These are phyloP conservation scores for Coemansia sp. DNA, from an alignment of 192 early-diverging fungal species.

Conservation along the genomic window DNA sequence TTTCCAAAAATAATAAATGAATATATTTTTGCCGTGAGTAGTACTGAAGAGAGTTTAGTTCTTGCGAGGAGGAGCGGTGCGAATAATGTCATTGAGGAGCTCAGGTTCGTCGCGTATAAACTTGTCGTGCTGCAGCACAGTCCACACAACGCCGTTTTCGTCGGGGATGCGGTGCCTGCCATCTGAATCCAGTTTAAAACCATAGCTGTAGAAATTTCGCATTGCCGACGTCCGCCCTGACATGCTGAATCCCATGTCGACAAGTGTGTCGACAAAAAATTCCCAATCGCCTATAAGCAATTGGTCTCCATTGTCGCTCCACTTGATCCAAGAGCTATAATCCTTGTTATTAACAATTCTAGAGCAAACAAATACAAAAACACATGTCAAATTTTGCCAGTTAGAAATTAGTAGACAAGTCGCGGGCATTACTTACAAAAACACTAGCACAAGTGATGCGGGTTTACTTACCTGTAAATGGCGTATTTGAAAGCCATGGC, in stretches of 20 bases:
- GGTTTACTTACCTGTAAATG: not conserved
- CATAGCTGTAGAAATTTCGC: not conserved
- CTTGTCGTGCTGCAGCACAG: not conserved
- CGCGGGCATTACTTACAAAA: not conserved
- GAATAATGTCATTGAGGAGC: not conserved
- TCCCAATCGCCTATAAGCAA: not conserved
- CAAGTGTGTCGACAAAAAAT: not conserved
- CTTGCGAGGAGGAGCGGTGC: not conserved
- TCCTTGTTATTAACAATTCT: not conserved
- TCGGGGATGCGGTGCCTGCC: not conserved
- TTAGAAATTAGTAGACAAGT: too few relatives aligned
- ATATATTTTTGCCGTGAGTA: not conserved
- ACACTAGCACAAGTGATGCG: not conserved
- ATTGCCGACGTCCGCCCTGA: not conserved
- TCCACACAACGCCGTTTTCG: not conserved
- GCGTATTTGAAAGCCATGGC: not conserved
- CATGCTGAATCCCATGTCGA: not conserved
- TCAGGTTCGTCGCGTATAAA: not conserved
- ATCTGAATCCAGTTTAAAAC: not conserved
- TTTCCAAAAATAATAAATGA: not conserved
- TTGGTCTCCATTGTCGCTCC: not conserved
- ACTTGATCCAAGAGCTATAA: not conserved
- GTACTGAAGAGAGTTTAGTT: not conserved
- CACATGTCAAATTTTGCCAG: too few relatives aligned
- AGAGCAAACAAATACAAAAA: not conserved